A percentile compares a stretch with the other conserved stretches of the same genome.
Evolutionary conservation across 805 yeast genomes (phyloP).

Genomic region (Wickerhamiella siamensis): DNA sequence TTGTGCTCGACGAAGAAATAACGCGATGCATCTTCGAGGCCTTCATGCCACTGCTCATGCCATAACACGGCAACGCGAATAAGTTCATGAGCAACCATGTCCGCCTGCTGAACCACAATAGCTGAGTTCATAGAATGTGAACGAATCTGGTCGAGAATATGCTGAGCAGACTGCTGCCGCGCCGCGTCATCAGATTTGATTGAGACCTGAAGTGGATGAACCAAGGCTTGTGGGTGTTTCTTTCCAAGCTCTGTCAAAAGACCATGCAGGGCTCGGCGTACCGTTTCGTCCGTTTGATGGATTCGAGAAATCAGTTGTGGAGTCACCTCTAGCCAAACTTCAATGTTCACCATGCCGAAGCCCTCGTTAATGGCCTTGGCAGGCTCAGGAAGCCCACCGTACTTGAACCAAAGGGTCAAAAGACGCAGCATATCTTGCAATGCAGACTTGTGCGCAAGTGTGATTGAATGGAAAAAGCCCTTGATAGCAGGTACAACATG

Average conservation of each 20-base stretch:
- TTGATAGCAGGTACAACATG: conserved; percentile 93
- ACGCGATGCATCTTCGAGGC: conserved; percentile 90
- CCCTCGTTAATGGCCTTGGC: conserved; percentile 86
- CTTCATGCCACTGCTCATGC: conserved; percentile 98
- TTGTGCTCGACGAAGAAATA: conserved; percentile 88
- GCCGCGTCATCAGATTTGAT: conserved; percentile 83
- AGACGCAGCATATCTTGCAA: conserved; percentile 84
- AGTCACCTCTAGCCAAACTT: conserved; percentile 87
- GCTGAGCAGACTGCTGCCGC: conserved; percentile 80
- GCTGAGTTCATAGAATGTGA: conserved; percentile 50
- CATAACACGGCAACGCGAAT: conserved; percentile 90
- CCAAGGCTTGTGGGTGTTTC: conserved; percentile 94
- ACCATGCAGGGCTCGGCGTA: conserved; percentile 65
- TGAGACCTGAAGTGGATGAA: conserved; percentile 90
- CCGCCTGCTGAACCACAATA: conserved; percentile 76
- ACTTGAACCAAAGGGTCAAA: conserved; percentile 87
- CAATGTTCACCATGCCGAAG: conserved; percentile 72
- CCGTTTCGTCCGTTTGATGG: conserved; percentile 83
- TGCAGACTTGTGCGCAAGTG: conserved; percentile 73
- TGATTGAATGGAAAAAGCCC: conserved; percentile 90
- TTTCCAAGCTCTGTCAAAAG: conserved; percentile 77
- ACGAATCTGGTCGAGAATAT: conserved; percentile 84
- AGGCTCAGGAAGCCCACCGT: conserved; percentile 87
- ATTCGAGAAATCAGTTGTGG: conserved; percentile 94
- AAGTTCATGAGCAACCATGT: conserved; percentile 81